Percentiles rank a stretch among this genome's conserved stretches.
Conservation (phyloP, 768 basidiomycete species). For the Pulveroboletus sp. region DNA sequence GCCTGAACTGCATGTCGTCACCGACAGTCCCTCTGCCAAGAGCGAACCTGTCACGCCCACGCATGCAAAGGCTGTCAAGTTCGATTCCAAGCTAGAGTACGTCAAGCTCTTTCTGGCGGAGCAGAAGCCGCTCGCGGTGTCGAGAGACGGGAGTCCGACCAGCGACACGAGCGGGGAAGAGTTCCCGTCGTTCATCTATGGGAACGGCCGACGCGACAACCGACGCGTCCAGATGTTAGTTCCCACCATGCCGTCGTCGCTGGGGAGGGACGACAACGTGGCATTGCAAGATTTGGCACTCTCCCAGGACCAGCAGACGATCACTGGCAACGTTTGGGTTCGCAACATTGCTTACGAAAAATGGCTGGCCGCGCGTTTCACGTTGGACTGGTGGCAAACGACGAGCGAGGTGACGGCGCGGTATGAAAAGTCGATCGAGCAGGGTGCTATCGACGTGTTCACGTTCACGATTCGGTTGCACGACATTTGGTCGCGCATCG, state of each 20-base stretch:
- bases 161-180: constrained; percentile 82
- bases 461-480: constrained; percentile 70
- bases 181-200: constrained; percentile 67
- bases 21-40: constrained; percentile 46
- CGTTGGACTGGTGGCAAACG: constrained; percentile 93
- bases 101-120: constrained; percentile 93
- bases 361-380: constrained; percentile 84
- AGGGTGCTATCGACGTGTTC: constrained; percentile 62
- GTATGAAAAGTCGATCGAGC: constrained; percentile 45
- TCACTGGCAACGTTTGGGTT: constrained; percentile 75
- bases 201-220: constrained; percentile 32
- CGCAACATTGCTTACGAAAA: constrained; percentile 87
- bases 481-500: constrained; percentile 72
- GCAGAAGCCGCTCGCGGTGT: constrained; percentile 93
- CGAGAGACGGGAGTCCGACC: constrained; percentile 84
- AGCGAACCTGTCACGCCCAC: constrained; percentile 83
- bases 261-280: constrained; percentile 42
- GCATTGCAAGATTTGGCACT: constrained; percentile 55
- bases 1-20: constrained; percentile 50
- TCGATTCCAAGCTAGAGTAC: constrained; percentile 87
- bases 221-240: constrained; percentile 55
- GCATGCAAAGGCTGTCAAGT: constrained; percentile 82
- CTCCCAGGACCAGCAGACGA: constrained; percentile 45
- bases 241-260: constrained; percentile 58
- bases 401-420: constrained; percentile 87